Percentiles rank a stretch among this genome's conserved stretches.
Evolutionary conservation across 139 green algal species (phyloP).

Genomic region (Coelastrella sp.): DNA sequence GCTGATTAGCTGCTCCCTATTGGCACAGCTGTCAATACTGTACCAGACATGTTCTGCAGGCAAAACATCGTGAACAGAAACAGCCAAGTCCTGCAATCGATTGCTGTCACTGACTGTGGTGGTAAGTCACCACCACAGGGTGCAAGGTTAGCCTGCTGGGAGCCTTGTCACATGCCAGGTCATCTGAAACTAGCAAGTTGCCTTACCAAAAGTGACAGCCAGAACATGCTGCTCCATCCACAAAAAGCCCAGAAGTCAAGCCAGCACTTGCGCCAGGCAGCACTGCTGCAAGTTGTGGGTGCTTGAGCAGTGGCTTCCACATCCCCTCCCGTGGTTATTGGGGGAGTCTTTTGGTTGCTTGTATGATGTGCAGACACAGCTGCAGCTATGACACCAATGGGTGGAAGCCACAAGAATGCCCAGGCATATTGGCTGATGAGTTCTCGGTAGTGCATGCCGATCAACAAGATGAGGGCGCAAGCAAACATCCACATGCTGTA

Average conservation of each 20-base stretch:
- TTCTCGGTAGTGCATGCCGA: not conserved
- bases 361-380: not conserved
- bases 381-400: not conserved
- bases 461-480: not conserved
- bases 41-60: no score
- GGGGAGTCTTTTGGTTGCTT: not conserved
- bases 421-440: not conserved
- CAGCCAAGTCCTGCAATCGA: no score
- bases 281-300: conserved; percentile 6
- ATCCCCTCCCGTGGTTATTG: not conserved
- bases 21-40: no score
- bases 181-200: no score
- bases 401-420: conserved; percentile 30
- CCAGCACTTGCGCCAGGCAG: conserved; percentile 21
- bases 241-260: conserved; percentile 9
- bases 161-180: no score
- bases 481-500: conserved; percentile 12
- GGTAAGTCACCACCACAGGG: no score
- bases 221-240: conserved; percentile 40
- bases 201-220: conserved; percentile 12
- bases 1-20: no score
- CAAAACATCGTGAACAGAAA: no score
- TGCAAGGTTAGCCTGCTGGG: no score
- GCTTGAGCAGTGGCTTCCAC: not conserved
- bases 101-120: no score